Evolutionary conservation across 2,329 filamentous ascomycete genomes (phyloP).

Genomic region (Lecanicillium sp.): DNA sequence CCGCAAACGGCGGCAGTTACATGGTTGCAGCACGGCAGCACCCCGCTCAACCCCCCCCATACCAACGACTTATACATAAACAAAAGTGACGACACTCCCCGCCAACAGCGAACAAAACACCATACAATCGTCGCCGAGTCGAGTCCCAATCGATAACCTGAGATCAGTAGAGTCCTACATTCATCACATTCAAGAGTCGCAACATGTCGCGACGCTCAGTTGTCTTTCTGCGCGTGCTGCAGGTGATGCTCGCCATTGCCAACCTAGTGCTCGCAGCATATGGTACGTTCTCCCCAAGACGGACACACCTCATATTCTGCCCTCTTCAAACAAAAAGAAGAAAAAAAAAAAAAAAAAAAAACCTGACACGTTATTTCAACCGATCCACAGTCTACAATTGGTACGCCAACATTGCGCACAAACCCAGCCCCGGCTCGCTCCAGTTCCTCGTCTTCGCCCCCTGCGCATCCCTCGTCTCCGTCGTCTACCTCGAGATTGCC

Average conservation of each 20-base stretch:
- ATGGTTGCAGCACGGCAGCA: too few relatives aligned
- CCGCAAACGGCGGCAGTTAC: too few relatives aligned
- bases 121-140: too few relatives aligned
- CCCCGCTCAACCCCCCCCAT: too few relatives aligned
- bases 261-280: constrained; percentile 41
- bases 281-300: constrained; percentile 27
- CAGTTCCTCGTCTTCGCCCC: constrained; percentile 51
- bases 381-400: constrained; percentile 45
- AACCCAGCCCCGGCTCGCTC: constrained; percentile 46
- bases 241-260: constrained; percentile 36
- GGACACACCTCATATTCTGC: not conserved
- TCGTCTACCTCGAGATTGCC: constrained; percentile 44
- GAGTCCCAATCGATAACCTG: not conserved
- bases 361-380: not conserved
- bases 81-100: too few relatives aligned
- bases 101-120: too few relatives aligned
- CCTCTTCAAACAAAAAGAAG: not conserved
- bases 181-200: too few relatives aligned
- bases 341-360: not conserved
- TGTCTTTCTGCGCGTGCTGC: constrained; percentile 27
- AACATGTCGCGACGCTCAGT: constrained; percentile 6
- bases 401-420: constrained; percentile 49
- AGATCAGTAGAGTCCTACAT: too few relatives aligned
- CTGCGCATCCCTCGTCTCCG: constrained; percentile 45
- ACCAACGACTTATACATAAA: too few relatives aligned